Conservation (phyloP, 2,329 filamentous ascomycete species). For the Pleurostoma richardsiae region DNA sequence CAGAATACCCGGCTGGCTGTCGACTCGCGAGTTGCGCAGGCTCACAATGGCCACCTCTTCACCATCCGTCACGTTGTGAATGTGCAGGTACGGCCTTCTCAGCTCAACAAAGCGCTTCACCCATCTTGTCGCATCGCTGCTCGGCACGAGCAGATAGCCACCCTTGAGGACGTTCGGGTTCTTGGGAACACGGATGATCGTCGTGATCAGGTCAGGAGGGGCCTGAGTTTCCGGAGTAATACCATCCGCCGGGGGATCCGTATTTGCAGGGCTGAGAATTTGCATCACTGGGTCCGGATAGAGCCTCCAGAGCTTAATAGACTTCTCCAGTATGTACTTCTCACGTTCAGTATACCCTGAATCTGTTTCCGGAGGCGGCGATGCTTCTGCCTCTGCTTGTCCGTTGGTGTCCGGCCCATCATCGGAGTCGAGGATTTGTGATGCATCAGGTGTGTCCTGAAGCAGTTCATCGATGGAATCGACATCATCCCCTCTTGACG, state of each 20-base stretch:
- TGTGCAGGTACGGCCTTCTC: constrained; percentile 83
- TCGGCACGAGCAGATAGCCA: constrained; percentile 82
- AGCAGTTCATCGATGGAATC: constrained; percentile 54
- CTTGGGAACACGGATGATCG: constrained; percentile 72
- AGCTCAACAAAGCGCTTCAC: constrained; percentile 90
- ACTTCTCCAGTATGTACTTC: constrained; percentile 44
- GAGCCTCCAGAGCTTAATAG: constrained; percentile 60
- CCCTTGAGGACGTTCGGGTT: constrained; percentile 78
- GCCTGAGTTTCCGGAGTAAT: constrained; percentile 38
- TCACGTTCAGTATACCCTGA: constrained; percentile 36
- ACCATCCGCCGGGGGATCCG: constrained; percentile 64
- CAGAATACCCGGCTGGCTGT: constrained; percentile 84
- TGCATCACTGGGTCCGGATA: constrained; percentile 51
- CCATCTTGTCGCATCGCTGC: constrained; percentile 78
- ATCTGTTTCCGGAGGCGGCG: constrained; percentile 11
- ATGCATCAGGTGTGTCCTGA: constrained; percentile 51
- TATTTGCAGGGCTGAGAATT: constrained; percentile 57
- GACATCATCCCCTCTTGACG: constrained; percentile 32
- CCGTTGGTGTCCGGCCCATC: constrained; percentile 4
- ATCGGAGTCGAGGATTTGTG: constrained; percentile 26
- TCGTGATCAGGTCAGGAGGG: constrained; percentile 66
- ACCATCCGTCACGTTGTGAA: constrained; percentile 79
- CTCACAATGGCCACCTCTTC: constrained; percentile 90
- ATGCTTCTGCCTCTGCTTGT: constrained; percentile 10
- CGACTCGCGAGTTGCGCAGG: constrained; percentile 82